These are phyloP conservation scores for Mortierella sp. DNA, from an alignment of 371 early-diverging fungal species.

Conservation along the genomic window DNA sequence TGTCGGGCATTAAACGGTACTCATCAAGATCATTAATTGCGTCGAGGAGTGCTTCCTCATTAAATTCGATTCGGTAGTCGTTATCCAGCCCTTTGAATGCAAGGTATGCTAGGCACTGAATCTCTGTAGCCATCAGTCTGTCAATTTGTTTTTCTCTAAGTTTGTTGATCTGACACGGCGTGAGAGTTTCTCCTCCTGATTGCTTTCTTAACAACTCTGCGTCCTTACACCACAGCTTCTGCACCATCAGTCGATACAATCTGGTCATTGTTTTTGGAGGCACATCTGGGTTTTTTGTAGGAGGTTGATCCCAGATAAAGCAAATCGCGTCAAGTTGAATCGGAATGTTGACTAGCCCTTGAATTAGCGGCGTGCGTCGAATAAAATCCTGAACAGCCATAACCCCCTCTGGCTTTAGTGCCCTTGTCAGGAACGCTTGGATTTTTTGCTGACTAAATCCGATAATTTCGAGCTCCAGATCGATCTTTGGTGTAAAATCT, in stretches of 20 bases:
- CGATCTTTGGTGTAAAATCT: constrained; percentile 10
- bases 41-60: neutral
- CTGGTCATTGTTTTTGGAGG: constrained; percentile 6
- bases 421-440: constrained; percentile 9
- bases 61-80: constrained; percentile 30
- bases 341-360: constrained; percentile 26
- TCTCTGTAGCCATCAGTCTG: constrained; percentile 5
- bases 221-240: constrained; percentile 27
- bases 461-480: constrained; percentile 28
- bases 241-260: constrained; percentile 20
- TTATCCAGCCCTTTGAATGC: constrained; percentile 23
- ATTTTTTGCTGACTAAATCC: constrained; percentile 30
- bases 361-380: constrained; percentile 16
- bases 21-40: constrained; percentile 12
- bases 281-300: neutral
- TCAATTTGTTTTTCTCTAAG: constrained; percentile 2
- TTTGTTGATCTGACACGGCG: neutral
- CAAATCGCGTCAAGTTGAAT: constrained; percentile 5
- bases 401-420: constrained; percentile 9
- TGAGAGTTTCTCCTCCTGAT: neutral
- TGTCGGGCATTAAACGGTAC: neutral
- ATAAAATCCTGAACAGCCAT: constrained; percentile 25
- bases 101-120: constrained; percentile 25
- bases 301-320: constrained; percentile 22
- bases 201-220: neutral